Percentiles rank a stretch among this genome's conserved stretches.
phyloP scores from a whole-genome alignment of 176 grass and related monocot species.

The Oryza officinalis region DNA sequence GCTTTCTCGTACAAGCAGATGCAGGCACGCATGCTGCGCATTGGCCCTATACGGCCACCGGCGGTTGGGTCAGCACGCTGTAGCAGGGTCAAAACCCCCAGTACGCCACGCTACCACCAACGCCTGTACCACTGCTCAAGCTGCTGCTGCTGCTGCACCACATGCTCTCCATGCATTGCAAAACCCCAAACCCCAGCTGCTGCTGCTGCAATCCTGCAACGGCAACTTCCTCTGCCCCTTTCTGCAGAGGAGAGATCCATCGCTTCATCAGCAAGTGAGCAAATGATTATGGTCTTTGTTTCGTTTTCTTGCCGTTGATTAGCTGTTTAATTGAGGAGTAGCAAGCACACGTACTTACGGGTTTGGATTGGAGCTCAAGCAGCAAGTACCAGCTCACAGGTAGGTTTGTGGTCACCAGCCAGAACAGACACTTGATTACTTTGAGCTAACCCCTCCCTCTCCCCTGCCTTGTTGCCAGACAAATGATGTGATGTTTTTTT shows the following conservation, averaged over 20 bases:
- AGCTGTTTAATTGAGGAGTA: not conserved
- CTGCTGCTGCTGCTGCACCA: not conserved
- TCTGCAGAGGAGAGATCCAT: not conserved
- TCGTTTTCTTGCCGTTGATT: not conserved
- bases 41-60: not conserved
- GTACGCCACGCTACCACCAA: not conserved
- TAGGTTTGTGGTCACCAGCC: not conserved
- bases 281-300: not conserved
- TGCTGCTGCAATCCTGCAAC: not conserved
- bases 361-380: not conserved
- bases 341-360: not conserved
- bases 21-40: not conserved
- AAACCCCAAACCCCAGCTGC: not conserved
- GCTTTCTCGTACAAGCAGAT: too few relatives aligned
- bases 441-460: not conserved
- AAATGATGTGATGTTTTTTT: slow-evolving; percentile 5
- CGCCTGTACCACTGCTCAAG: not conserved
- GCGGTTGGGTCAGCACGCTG: slow-evolving; percentile 23
- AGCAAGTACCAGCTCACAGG: not conserved
- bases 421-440: slow-evolving; percentile 11
- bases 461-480: not conserved
- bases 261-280: not conserved
- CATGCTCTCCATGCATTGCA: not conserved
- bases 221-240: not conserved
- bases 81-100: slow-evolving; percentile 39